phyloP scores from a whole-genome alignment of 2,329 filamentous ascomycete genomes.

The Thelonectria discophora region DNA sequence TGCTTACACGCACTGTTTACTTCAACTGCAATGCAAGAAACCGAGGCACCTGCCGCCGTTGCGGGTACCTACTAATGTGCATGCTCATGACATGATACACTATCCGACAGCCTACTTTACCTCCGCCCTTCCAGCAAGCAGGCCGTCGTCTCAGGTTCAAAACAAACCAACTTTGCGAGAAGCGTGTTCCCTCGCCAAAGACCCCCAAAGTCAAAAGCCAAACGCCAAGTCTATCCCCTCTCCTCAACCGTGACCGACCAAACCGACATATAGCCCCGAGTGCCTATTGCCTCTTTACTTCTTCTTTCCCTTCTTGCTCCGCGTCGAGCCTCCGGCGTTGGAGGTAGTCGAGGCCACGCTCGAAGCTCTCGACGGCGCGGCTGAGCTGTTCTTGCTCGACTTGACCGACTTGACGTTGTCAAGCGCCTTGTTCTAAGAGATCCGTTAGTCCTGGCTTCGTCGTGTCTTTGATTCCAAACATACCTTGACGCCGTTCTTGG shows the following conservation, averaged over 20 bases:
- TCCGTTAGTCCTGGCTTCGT: slow-evolving; percentile 27
- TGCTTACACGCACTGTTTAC: slow-evolving; percentile 31
- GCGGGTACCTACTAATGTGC: slow-evolving; percentile 22
- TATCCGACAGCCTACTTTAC: slow-evolving; percentile 3
- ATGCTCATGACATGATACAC: slow-evolving; percentile 20
- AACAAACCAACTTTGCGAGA: slow-evolving; percentile 31
- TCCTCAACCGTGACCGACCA: slow-evolving; percentile 25
- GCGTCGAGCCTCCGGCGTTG: slow-evolving; percentile 59
- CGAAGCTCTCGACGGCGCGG: slow-evolving; percentile 82
- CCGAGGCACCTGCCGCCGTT: slow-evolving; percentile 20
- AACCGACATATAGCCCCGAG: slow-evolving; percentile 17
- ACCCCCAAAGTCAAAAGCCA: slow-evolving; percentile 28
- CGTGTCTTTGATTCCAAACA: background rate
- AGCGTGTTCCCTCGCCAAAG: slow-evolving; percentile 26
- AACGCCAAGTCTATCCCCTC: slow-evolving; percentile 39
- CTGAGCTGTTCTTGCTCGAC: slow-evolving; percentile 78
- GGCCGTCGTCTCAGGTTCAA: slow-evolving; percentile 21
- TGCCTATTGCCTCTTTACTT: slow-evolving; percentile 36
- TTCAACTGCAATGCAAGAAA: slow-evolving; percentile 7
- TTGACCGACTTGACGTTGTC: slow-evolving; percentile 91
- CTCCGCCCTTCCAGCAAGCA: slow-evolving; percentile 24
- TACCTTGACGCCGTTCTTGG: slow-evolving; percentile 89
- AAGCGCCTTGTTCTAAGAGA: slow-evolving; percentile 84
- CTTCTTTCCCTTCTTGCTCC: slow-evolving; percentile 53
- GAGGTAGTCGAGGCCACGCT: slow-evolving; percentile 84